Percentiles rank a stretch among this genome's conserved stretches.
phyloP scores from a whole-genome alignment of 768 basidiomycete species.

The Boletus rubroflammeus region DNA sequence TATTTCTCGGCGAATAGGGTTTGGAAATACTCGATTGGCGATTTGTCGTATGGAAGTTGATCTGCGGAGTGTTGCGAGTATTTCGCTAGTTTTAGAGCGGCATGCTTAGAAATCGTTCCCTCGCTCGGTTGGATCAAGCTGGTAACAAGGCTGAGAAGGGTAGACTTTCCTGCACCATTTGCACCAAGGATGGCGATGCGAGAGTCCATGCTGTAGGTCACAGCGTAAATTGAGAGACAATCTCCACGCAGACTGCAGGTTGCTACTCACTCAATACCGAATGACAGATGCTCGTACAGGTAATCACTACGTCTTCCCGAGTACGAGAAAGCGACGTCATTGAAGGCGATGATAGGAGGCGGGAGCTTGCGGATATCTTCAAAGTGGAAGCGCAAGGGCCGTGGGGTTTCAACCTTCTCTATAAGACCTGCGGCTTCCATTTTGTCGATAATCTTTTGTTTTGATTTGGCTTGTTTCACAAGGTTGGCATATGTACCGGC shows the following conservation, averaged over 20 bases:
- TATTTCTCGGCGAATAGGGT: constrained; percentile 71
- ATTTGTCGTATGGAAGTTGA: constrained; percentile 90
- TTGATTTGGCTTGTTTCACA: constrained; percentile 98
- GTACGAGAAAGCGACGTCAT: constrained; percentile 93
- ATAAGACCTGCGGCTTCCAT: constrained; percentile 99
- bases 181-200: constrained; percentile 95
- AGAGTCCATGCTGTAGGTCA: constrained; percentile 73
- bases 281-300: constrained; percentile 84
- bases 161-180: constrained; percentile 94
- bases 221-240: constrained; percentile 2
- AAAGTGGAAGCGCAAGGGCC: constrained; percentile 87
- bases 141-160: constrained; percentile 87
- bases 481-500: constrained; percentile 99
- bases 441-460: constrained; percentile 99
- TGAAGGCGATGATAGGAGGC: constrained; percentile 96
- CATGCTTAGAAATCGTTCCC: constrained; percentile 88
- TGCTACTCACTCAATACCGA: constrained; percentile 89
- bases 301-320: constrained; percentile 85
- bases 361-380: constrained; percentile 92
- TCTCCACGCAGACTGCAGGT: constrained; percentile 1
- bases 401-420: constrained; percentile 79
- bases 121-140: constrained; percentile 71
- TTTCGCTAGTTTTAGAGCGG: constrained; percentile 90
- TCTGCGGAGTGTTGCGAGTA: constrained; percentile 99
- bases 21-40: constrained; percentile 94